Evolutionary conservation across 225 moss, liverwort and hornwort genomes (phyloP).

Genomic region (Marchantia polymorpha): DNA sequence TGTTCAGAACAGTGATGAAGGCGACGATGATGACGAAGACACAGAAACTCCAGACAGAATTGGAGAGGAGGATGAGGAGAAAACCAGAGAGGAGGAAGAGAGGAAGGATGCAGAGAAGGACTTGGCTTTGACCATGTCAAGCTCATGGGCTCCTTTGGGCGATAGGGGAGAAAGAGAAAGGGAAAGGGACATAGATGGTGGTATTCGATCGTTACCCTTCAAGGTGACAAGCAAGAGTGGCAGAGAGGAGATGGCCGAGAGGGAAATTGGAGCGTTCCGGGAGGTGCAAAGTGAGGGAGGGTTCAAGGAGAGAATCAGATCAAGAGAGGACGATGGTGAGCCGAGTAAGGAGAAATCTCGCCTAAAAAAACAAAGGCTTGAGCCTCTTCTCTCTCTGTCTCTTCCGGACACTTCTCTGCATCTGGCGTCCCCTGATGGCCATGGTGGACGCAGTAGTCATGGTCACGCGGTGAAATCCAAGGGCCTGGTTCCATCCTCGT

Average conservation of each 20-base stretch:
- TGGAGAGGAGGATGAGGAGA: constrained; percentile 40
- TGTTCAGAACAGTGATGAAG: constrained; percentile 30
- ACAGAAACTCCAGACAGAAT: constrained; percentile 42
- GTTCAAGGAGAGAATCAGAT: constrained; percentile 48
- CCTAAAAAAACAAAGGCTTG: constrained; percentile 84
- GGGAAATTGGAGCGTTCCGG: constrained; percentile 30
- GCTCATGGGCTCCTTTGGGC: constrained; percentile 45
- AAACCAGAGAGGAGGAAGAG: constrained; percentile 46
- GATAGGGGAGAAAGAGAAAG: constrained; percentile 19
- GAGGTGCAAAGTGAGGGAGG: constrained; percentile 54
- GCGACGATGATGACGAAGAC: constrained; percentile 34
- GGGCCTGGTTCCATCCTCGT: constrained; percentile 39
- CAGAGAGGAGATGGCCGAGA: constrained; percentile 44
- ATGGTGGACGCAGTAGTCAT: constrained; percentile 15
- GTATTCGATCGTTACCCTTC: constrained; percentile 36
- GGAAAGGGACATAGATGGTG: constrained; percentile 38
- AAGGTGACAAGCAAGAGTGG: constrained; percentile 40
- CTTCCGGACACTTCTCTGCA: constrained; percentile 89
- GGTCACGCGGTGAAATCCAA: constrained; percentile 22
- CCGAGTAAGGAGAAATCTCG: constrained; percentile 56
- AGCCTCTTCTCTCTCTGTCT: constrained; percentile 81
- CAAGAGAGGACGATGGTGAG: constrained; percentile 60
- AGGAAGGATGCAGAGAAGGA: constrained; percentile 48
- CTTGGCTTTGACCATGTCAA: constrained; percentile 45
- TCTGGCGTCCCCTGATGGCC: constrained; percentile 69